Base-by-base conservation (phyloP, 208 protist species). In the Acanthamoeba quina region DNA sequence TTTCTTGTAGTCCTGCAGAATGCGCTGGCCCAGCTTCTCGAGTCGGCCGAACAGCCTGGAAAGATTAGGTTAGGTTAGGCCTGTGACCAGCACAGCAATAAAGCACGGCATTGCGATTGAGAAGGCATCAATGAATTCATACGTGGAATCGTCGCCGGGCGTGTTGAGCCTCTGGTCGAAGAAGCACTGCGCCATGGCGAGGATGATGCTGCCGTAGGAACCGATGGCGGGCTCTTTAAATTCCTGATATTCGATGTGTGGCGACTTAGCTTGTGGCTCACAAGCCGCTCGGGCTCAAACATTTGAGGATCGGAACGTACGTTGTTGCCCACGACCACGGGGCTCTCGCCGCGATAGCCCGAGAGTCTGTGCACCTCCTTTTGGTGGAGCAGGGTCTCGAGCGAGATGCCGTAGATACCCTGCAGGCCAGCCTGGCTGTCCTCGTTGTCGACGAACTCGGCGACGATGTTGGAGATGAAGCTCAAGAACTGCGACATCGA, bases 381-480 rank as follows among this genome's bases (percentile, higher is more conserved):
- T 56, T 97, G 83, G 82, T 95, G 93, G 0, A 97, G 58, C 60
- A 95, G 76, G 1, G 95, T 97, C 68, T 97, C 95, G 29, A 96
- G 62, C 10, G 96, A 96, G 21, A 97, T 95, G 68, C 96, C 96
- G 70, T 97, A 97, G 0, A 97, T 85, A 19, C 95, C 62, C 92
- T 97, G 96, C 44, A 97, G 31, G 70, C 86, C 66, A 24, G 68
- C 34, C 90, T 62, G 68, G 29, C 19, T 60, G 34, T 93, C 95
- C 17, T 91, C 95, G 54, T 90, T 95, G 24, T 95, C 94, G 26
- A 62, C 56, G 10, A 80, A 96, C 24, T 95, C 95, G 56, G 95
- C 76, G 1, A 97, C 94, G 90, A 97, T 97, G 68, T 97, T 97
- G 37, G 92, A 93, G 64, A 97, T 96, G 80, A 94, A 97, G 9